These are phyloP conservation scores for Colletotrichum tofieldiae DNA, from an alignment of 2,329 filamentous ascomycete genomes.

Conservation along the genomic window DNA sequence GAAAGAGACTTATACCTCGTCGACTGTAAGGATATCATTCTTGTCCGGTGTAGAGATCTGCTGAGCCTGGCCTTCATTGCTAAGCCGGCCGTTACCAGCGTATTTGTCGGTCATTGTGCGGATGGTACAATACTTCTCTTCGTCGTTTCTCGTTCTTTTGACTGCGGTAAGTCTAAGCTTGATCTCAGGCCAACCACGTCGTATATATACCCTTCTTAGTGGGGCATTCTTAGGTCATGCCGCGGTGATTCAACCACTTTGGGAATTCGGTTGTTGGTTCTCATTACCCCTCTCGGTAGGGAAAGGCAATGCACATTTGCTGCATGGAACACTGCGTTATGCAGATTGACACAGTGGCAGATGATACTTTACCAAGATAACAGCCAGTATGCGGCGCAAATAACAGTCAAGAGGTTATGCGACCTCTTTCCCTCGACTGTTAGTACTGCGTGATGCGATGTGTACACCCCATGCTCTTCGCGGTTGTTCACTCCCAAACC, in stretches of 20 bases:
- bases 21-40: neutral
- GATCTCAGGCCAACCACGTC: neutral
- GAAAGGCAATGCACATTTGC: neutral
- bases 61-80: neutral
- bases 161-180: rapidly evolving
- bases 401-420: neutral
- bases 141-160: neutral
- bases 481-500: no score
- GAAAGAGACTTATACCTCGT: neutral
- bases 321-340: neutral
- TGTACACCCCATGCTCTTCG: no score
- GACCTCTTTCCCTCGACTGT: no score
- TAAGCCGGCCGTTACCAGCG: neutral
- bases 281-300: neutral
- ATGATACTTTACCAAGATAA: neutral
- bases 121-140: neutral
- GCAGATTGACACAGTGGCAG: neutral
- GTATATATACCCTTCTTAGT: neutral
- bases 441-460: neutral
- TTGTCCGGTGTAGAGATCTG: neutral
- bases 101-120: neutral
- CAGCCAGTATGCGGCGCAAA: neutral
- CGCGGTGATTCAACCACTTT: neutral
- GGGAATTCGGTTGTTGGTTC: neutral
- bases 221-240: neutral